Base-by-base conservation (phyloP, 1,139 yeast species). In the Debaryomyces fabryi region DNA sequence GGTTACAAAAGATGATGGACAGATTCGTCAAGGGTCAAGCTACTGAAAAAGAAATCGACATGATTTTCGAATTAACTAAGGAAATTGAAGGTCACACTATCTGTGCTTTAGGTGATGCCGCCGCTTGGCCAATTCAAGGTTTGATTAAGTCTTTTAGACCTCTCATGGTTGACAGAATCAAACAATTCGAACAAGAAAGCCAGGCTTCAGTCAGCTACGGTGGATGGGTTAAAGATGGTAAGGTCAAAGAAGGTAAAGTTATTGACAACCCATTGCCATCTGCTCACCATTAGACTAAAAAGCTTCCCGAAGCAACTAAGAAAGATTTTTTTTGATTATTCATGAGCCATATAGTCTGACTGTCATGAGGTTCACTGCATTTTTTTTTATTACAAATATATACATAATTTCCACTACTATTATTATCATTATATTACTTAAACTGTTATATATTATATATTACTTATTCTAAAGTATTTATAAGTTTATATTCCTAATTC, bases 41-140 rank as follows among this genome's bases (percentile, higher is more conserved):
- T 45, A 78, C 81, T 53, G 83, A 79, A 60, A 81, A 82, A 55
- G 96, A 88, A 70, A 88, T 88, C 59, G 96, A 88, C 64, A 83
- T 82, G 87, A 82, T 89, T 51, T 79, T 78, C 61, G 96, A 88
- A 71, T 81, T 88, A 57, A 84, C 92, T 53, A 86, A 88, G 72
- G 89, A 87, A 66, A 82, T 88, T 58, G 96, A 88, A 71, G 96
- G 95, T 46, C 96, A 88, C 72, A 88, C 96, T 49, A 88, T 88
- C 61, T 88, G 96, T 74, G 96, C 95, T 25, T 77, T 88, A 60
- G 96, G 96, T 53, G 96, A 88, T 68, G 96, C 96, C 37, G 91
- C 96, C 52, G 92, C 95, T 41, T 88, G 96, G 96, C 96, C 96
- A 44, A 78, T 88, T 52, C 96, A 88, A 72, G 96, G 96, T 50